Base-by-base conservation (phyloP, 805 yeast genomes). In the Wickerhamomyces canadensis region DNA sequence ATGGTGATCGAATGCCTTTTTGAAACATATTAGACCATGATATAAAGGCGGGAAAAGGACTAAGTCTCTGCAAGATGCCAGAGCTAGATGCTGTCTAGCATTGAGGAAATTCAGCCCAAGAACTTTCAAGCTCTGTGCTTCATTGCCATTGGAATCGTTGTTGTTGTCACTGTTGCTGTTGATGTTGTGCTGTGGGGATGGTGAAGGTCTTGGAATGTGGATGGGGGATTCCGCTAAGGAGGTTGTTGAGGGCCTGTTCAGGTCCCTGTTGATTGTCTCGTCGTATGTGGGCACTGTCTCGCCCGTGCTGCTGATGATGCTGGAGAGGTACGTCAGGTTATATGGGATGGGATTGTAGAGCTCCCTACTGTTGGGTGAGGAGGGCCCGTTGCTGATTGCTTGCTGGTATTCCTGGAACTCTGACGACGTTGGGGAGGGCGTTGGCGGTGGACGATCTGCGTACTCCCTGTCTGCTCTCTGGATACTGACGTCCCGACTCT, bases 11-110 rank as follows among this genome's bases (percentile, higher is more conserved):
- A 38, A 40, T 13, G 42, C 38, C 8, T 51, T 52, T 32, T 51
- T 52, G 28, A 67, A 62, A 14, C 79, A 66, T 27, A 60, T 66
- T 29, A 66, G 57, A 11, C 74, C 59, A 30, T 85, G 83, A 9
- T 74, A 54, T 9, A 78, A 52, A n/a, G 84, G 74, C 1, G 87
- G 85, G 6, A 81, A 58, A 5, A 88, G 64, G 2, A 94, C 84
- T 21, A 85, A 64, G 49, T 86, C 93, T 33, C 95, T 67, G 47
- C 91, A 81, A n/a, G 79, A 60, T 0, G 93, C 88, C 42, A 86
- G 67, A 5, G 82, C 70, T 41, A 84, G 70, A 55, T 85, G 93
- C 49, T 85, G 88, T 43, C 77, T 70, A 2, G 93, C 84, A 41
- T 80, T 80, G 43, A 86, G 63, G 45, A 85, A 76, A 45, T 76